Conservation (phyloP, 1,284 basidiomycete genomes). For the Cerrena zonata region DNA sequence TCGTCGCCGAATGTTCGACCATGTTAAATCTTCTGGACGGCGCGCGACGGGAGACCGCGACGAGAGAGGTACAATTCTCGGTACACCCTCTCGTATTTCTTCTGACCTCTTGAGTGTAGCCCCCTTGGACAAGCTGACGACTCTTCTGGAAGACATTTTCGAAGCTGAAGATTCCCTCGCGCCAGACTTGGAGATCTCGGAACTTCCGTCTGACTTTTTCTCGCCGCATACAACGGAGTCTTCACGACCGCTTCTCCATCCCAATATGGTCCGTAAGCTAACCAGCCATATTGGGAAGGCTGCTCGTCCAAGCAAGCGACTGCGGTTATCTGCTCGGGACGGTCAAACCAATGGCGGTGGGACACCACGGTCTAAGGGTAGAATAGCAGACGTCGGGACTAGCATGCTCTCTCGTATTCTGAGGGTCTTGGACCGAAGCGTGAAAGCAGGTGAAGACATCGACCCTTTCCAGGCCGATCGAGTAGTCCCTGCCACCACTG, state of each 20-base stretch:
- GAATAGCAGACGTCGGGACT: slow-evolving; percentile 63
- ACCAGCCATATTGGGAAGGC: slow-evolving; percentile 62
- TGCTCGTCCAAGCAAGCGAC: slow-evolving; percentile 56
- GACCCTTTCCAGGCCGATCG: slow-evolving; percentile 54
- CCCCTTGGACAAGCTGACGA: slow-evolving; percentile 68
- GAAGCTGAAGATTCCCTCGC: slow-evolving; percentile 82
- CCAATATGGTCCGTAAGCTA: slow-evolving; percentile 60
- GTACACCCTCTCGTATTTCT: not conserved
- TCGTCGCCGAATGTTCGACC: slow-evolving; percentile 15
- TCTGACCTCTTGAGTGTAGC: slow-evolving; percentile 32
- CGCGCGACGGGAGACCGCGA: slow-evolving; percentile 67
- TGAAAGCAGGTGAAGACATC: slow-evolving; percentile 66
- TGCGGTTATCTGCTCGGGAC: slow-evolving; percentile 39
- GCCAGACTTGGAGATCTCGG: slow-evolving; percentile 50
- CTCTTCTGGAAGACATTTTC: slow-evolving; percentile 78
- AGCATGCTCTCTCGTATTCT: slow-evolving; percentile 58
- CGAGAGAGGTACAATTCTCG: slow-evolving; percentile 50
- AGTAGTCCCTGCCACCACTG: not conserved
- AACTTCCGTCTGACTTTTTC: slow-evolving; percentile 64
- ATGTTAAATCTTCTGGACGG: slow-evolving; percentile 43
- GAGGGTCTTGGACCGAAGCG: slow-evolving; percentile 71
- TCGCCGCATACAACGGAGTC: slow-evolving; percentile 53
- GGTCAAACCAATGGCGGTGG: slow-evolving; percentile 29
- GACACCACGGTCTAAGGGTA: slow-evolving; percentile 45
- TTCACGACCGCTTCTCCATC: slow-evolving; percentile 54